phyloP scores from a whole-genome alignment of 1,139 yeast genomes.

The Meyerozyma guilliermondii region DNA sequence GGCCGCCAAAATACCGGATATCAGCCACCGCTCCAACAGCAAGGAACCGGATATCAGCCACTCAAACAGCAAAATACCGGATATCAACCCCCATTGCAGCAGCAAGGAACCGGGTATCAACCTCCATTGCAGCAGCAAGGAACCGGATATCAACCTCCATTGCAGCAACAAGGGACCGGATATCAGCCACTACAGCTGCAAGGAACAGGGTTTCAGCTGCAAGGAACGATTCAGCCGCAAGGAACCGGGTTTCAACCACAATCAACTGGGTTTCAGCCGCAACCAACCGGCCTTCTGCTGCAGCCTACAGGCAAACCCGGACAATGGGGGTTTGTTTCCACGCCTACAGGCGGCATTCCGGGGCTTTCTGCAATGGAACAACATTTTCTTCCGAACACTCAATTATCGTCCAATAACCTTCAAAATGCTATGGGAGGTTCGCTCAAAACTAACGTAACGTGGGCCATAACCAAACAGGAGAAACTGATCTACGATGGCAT shows the following conservation, averaged over 20 bases:
- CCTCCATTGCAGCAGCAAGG: constrained; percentile 34
- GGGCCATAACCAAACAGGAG: constrained; percentile 86
- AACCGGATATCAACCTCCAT: constrained; percentile 39
- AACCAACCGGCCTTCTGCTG: constrained; percentile 40
- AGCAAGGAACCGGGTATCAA: constrained; percentile 53
- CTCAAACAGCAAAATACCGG: constrained; percentile 55
- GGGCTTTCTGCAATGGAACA: constrained; percentile 72
- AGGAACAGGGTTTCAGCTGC: constrained; percentile 16
- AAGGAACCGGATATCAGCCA: constrained; percentile 51
- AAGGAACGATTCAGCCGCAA: constrained; percentile 9
- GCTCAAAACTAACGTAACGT: constrained; percentile 46
- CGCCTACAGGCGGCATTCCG: constrained; percentile 70
- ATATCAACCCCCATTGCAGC: constrained; percentile 6
- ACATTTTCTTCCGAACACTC: constrained; percentile 67
- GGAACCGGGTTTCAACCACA: neutral
- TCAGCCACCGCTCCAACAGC: constrained; percentile 17
- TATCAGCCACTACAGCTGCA: constrained; percentile 14
- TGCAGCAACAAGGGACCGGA: constrained; percentile 13
- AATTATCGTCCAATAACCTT: constrained; percentile 36
- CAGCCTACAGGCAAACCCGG: constrained; percentile 76
- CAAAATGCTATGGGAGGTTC: constrained; percentile 51
- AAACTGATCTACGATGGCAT: constrained; percentile 82
- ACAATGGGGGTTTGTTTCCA: constrained; percentile 76
- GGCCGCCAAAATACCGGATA: constrained; percentile 7
- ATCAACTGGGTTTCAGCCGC: constrained; percentile 6